Conservation (phyloP, 768 basidiomycete genomes). For the Neoboletus brunneissimus region DNA sequence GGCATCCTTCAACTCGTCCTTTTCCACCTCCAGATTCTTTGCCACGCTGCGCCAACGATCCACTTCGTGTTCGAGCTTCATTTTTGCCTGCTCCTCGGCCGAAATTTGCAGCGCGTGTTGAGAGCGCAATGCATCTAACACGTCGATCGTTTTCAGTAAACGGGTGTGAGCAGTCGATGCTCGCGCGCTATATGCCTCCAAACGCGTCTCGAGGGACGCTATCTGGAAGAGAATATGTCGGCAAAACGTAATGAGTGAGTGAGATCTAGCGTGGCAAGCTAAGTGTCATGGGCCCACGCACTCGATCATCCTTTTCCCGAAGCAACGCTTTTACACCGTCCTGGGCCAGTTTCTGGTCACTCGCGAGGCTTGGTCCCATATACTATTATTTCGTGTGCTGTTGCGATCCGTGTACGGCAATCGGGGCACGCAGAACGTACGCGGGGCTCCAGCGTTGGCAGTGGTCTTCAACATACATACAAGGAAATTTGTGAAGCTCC, state of each 20-base stretch:
- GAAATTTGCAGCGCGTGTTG: constrained; percentile 42
- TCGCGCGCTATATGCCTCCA: constrained; percentile 38
- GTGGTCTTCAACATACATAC: constrained; percentile 12
- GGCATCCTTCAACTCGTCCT: constrained; percentile 53
- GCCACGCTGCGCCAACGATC: constrained; percentile 34
- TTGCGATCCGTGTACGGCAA: constrained; percentile 1
- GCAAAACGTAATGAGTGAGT: background rate
- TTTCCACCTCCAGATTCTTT: constrained; percentile 41
- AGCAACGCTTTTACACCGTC: constrained; percentile 19
- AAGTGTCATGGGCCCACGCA: constrained; percentile 5
- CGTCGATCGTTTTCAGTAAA: constrained; percentile 47
- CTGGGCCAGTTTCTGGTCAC: constrained; percentile 17
- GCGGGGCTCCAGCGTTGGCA: background rate
- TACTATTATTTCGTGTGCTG: constrained; percentile 4
- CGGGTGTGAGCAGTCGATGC: constrained; percentile 45
- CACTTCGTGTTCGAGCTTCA: constrained; percentile 39
- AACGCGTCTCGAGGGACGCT: constrained; percentile 26
- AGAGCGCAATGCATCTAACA: constrained; percentile 43
- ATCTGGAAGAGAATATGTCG: constrained; percentile 22
- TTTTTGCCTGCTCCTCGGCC: constrained; percentile 31
- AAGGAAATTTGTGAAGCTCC: constrained; percentile 13
- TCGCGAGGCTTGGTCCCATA: constrained; percentile 27
- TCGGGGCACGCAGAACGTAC: constrained; percentile 3
- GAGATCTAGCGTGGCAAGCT: background rate
- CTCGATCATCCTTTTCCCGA: constrained; percentile 29